Base-by-base conservation (phyloP, 192 early-diverging fungal genomes). In the Geranomyces michiganensis region DNA sequence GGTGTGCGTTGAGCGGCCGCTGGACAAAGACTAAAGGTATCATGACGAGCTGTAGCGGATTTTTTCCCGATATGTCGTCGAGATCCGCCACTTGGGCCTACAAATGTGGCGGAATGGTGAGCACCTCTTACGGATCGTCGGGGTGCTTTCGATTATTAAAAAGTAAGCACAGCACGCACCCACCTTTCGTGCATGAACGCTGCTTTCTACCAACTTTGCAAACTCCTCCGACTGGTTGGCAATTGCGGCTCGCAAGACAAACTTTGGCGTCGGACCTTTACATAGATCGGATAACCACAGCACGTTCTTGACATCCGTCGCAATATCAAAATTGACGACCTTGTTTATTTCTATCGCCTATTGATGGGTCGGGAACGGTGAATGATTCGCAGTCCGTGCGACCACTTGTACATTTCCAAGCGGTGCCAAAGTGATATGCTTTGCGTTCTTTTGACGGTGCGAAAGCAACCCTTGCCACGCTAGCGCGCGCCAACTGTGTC, bases 261-360 rank as follows among this genome's bases (percentile, higher is more conserved):
- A 53, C 51, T 53, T 53, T 53, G 51, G 51, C 19, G 24, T 26
- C 6, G 51, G 51, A 6, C 24, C 51, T 26, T 24, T 53, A 17
- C 51, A 53, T 17, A 53, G 7, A 7, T 53, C 24, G 19, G n/a
- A 26, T 17, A 53, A 7, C n/a, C 19, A 53, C n/a, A 24, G 7
- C 4, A 53, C n/a, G 51, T 53, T 53, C 15, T 53, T 26, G 51
- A 53, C 7, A 53, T 53, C 17, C 15, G 51, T 53, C 7, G n/a
- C 24, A n/a, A 53, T 17, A 15, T 53, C 51, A 53, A 53, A 53
- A 26, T 53, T n/a, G 15, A 53, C 51, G 24, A 53, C 51, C n/a
- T 26, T n/a, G 51, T 26, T n/a, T 6, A 53, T 26, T 26, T n/a
- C 19, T 8, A 53, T 53, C 7, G 3, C 7, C 4, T 53, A 9